Evolutionary conservation across 2,329 filamentous ascomycete species (phyloP).

Genomic region (Mollisiaceae sp.): DNA sequence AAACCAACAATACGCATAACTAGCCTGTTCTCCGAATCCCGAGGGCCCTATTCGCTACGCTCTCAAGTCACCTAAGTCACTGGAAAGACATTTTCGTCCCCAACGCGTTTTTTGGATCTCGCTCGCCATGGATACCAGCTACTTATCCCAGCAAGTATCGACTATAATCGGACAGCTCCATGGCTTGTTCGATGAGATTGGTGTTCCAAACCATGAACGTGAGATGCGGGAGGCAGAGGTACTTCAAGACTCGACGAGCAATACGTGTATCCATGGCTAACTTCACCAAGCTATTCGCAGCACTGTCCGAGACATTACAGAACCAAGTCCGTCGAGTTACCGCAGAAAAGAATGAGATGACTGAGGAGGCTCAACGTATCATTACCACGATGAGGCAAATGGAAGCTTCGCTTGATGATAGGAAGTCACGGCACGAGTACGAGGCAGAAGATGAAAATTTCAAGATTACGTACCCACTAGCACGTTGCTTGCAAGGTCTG

Average conservation of each 20-base stretch:
- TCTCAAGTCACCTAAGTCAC: background rate
- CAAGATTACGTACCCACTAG: constrained; percentile 81
- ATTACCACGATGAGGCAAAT: constrained; percentile 90
- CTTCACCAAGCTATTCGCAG: constrained; percentile 75
- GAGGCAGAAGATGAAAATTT: constrained; percentile 70
- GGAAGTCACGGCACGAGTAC: constrained; percentile 66
- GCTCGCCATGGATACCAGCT: constrained; percentile 80
- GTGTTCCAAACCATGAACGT: constrained; percentile 90
- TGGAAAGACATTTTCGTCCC: constrained; percentile 2
- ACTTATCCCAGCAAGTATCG: constrained; percentile 93
- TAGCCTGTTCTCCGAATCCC: constrained; percentile 18
- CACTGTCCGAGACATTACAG: constrained; percentile 88
- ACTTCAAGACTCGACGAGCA: constrained; percentile 41
- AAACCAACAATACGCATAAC: background rate
- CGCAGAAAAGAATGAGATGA: constrained; percentile 85
- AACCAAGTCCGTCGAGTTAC: constrained; percentile 87
- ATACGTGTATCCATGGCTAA: constrained; percentile 36
- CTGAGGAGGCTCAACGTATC: constrained; percentile 86
- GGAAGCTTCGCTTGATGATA: constrained; percentile 86
- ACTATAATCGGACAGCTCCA: constrained; percentile 93
- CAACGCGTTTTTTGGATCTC: constrained; percentile 21
- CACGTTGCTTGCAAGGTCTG: constrained; percentile 76
- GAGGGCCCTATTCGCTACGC: constrained; percentile 9
- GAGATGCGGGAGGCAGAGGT: constrained; percentile 90
- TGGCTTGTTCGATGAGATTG: constrained; percentile 95